phyloP scores from a whole-genome alignment of 2,329 filamentous ascomycete genomes.

The Talaromyces atroroseus region DNA sequence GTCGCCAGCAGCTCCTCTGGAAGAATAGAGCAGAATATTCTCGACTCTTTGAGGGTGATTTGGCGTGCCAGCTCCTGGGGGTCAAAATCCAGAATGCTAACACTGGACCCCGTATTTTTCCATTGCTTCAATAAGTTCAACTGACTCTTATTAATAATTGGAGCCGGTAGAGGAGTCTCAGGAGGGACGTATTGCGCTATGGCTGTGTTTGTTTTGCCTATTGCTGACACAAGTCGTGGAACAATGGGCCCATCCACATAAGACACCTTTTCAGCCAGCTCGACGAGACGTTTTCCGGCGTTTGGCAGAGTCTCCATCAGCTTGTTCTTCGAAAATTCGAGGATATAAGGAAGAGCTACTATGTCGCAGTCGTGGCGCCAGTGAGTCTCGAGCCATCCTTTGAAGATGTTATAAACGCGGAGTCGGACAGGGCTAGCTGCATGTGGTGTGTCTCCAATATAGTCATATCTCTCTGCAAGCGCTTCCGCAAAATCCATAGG shows the following conservation, averaged over 20 bases:
- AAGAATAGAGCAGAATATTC: conserved; percentile 83
- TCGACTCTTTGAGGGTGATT: conserved; percentile 85
- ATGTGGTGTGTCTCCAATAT: conserved; percentile 71
- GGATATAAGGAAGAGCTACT: conserved; percentile 68
- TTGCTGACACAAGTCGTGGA: conserved; percentile 74
- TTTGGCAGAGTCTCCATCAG: conserved; percentile 64
- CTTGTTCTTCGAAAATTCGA: conserved; percentile 70
- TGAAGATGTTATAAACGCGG: conserved; percentile 93
- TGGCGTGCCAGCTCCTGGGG: conserved; percentile 86
- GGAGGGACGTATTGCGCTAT: conserved; percentile 64
- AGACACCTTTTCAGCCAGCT: conserved; percentile 73
- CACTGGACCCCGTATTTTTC: conserved; percentile 63
- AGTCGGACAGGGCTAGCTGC: conserved; percentile 77
- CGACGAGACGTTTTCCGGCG: conserved; percentile 72
- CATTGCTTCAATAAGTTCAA: conserved; percentile 65
- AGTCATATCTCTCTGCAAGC: conserved; percentile 88
- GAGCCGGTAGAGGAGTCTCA: conserved; percentile 65
- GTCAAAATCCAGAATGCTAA: conserved; percentile 84
- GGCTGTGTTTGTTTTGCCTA: conserved; percentile 80
- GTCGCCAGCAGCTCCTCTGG: conserved; percentile 87
- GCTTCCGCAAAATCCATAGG: conserved; percentile 72
- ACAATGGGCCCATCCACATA: conserved; percentile 69
- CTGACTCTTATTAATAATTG: conserved; percentile 71
- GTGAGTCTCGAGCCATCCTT: conserved; percentile 94
- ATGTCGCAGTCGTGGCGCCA: conserved; percentile 81